Percentiles rank a stretch among this genome's conserved stretches.
phyloP scores from a whole-genome alignment of 352 stramenopile species.

The Globisporangium orthogonon region DNA sequence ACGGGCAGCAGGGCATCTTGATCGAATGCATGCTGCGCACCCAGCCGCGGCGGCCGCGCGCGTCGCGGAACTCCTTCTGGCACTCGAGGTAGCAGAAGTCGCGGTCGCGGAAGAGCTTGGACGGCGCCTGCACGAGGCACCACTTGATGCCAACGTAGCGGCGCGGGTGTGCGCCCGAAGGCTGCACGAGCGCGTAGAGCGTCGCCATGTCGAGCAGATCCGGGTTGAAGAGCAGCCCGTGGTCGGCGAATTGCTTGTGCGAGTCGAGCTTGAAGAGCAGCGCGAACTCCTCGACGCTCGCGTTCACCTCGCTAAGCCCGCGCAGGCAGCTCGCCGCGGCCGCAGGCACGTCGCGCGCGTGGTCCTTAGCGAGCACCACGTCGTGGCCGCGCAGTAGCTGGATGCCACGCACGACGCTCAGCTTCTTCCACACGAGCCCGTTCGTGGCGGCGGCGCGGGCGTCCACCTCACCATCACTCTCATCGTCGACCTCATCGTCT shows the following conservation, averaged over 20 bases:
- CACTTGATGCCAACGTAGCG: constrained; percentile 81
- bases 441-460: constrained; percentile 7
- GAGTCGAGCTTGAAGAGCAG: constrained; percentile 80
- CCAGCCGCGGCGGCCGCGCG: constrained; percentile 45
- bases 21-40: constrained; percentile 53
- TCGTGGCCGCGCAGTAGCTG: constrained; percentile 46
- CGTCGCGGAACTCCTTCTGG: constrained; percentile 79
- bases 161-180: constrained; percentile 61
- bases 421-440: constrained; percentile 52
- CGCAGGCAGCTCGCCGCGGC: constrained; percentile 43
- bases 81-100: constrained; percentile 81
- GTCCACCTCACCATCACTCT: constrained; percentile 7
- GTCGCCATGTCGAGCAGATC: constrained; percentile 68
- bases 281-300: constrained; percentile 79
- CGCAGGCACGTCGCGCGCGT: constrained; percentile 1
- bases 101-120: constrained; percentile 61
- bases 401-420: constrained; percentile 39
- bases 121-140: constrained; percentile 69
- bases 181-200: constrained; percentile 67
- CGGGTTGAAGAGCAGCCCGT: constrained; percentile 72
- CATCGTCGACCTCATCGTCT: background rate
- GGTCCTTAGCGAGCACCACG: constrained; percentile 25
- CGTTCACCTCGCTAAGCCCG: constrained; percentile 61
- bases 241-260: constrained; percentile 46
- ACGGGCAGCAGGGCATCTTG: constrained; percentile 46